phyloP scores from a whole-genome alignment of 768 basidiomycete species.

The Hygrophorus russula region DNA sequence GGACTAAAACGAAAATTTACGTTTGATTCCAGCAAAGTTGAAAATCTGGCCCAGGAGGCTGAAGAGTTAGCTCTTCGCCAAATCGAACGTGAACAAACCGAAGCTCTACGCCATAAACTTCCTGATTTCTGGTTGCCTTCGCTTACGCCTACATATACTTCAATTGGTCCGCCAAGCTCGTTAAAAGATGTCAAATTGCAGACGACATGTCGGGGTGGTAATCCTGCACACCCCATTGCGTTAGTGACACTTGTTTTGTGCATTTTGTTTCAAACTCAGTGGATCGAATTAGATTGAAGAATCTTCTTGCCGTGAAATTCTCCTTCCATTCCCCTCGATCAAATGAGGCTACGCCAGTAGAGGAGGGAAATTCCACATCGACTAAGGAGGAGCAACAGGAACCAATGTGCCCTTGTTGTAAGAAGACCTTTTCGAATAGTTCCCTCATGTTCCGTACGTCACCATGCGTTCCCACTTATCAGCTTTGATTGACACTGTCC shows the following conservation, averaged over 20 bases:
- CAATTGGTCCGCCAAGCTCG: conserved; percentile 49
- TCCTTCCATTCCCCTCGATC: conserved; percentile 35
- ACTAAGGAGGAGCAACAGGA: conserved; percentile 42
- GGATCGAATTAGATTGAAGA: conserved; percentile 54
- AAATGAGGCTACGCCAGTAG: conserved; percentile 24
- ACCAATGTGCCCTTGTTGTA: conserved; percentile 83
- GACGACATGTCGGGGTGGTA: conserved; percentile 79
- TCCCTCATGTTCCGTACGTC: conserved; percentile 55
- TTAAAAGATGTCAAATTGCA: conserved; percentile 76
- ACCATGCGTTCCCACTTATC: neutral
- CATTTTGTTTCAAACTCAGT: conserved; percentile 3
- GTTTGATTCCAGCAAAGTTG: conserved; percentile 64
- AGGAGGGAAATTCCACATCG: conserved; percentile 22
- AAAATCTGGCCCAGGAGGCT: conserved; percentile 63
- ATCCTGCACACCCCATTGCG: conserved; percentile 69
- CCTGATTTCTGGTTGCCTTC: conserved; percentile 98
- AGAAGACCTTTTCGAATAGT: conserved; percentile 74
- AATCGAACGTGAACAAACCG: conserved; percentile 80
- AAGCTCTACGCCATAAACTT: conserved; percentile 75
- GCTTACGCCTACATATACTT: conserved; percentile 71
- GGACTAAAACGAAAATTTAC: conserved; percentile 80
- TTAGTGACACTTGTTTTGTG: conserved; percentile 26
- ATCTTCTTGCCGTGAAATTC: conserved; percentile 73
- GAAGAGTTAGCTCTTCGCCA: conserved; percentile 78
- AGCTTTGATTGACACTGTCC: neutral